Evolutionary conservation across 192 early-diverging fungal genomes (phyloP), one percentile per base, ranked within the genome.

Genomic region (Backusella australiensis): DNA sequence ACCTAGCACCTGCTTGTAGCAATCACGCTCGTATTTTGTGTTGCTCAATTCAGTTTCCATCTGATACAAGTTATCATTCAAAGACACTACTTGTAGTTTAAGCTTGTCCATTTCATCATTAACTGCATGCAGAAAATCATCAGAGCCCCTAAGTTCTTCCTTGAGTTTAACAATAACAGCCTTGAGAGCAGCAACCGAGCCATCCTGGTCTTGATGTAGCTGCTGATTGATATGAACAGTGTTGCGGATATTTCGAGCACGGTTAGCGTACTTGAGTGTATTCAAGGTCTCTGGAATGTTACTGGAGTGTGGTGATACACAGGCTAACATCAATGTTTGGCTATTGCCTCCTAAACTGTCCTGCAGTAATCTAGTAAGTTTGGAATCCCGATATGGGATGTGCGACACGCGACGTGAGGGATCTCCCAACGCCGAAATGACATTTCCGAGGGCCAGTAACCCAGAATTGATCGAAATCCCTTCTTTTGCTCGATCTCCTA

Each of bases 401-500:
- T 98, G 95, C 9, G 86, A 84, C 11, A 80, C 85, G 36, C 6
- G 84, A 65, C 89, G 81, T 9, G 90, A 73, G 66, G 86, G 80
- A 78, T 97, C 97, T 32, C 95, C 94, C n/a, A 99, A 89, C 1
- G 97, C 98, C 38, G 91, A 93, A 49, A 99, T 99, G 21, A 97
- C 96, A 85, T 99, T 99, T 46, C 97, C 97, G 14, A 99, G 89
- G 6, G 97, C 96, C 56, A 97, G 80, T 19, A 98, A 86, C 15
- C 97, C 96, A 52, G 94, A 90, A 80, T 98, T 99, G 84, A 98
- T 99, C 0, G 94, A 93, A 63, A 98, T 98, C 38, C 97, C 97
- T 81, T 99, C 97, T 77, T 94, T 93, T 76, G 94, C 95, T 49
- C 96, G 89, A 66, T 97, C 94, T 49, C 97, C 97, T 23, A 92